These are phyloP conservation scores for Boletus rex-veris DNA, from an alignment of 768 basidiomycete genomes.

Conservation along the genomic window DNA sequence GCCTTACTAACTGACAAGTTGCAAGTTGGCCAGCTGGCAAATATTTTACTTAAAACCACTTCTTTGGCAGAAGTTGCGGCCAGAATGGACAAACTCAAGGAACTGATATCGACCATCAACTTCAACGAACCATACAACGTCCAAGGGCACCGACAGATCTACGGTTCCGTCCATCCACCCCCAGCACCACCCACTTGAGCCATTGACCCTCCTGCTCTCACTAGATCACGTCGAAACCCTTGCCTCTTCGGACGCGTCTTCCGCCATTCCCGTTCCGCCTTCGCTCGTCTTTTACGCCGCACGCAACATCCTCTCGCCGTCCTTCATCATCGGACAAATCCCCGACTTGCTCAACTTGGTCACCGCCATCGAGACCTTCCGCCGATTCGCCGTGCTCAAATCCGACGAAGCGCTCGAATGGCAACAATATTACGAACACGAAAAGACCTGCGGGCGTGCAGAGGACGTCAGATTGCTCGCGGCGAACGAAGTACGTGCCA, in stretches of 20 bases:
- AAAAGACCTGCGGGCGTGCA: neutral
- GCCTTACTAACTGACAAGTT: too few species aligned
- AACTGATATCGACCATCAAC: slow-evolving; percentile 14
- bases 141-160: slow-evolving; percentile 13
- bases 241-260: neutral
- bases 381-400: slow-evolving; percentile 15
- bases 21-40: too few species aligned
- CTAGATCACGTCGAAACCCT: slow-evolving; percentile 10
- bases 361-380: slow-evolving; percentile 20
- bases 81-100: slow-evolving; percentile 4
- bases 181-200: neutral
- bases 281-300: slow-evolving; percentile 24
- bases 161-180: slow-evolving; percentile 9
- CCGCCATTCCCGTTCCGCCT: slow-evolving; percentile 7
- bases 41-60: too few species aligned
- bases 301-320: slow-evolving; percentile 28
- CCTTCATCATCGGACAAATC: slow-evolving; percentile 30
- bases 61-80: too few species aligned
- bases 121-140: slow-evolving; percentile 14
- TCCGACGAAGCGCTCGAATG: slow-evolving; percentile 22
- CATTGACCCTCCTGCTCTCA: neutral
- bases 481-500: slow-evolving; percentile 10
- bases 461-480: slow-evolving; percentile 19
- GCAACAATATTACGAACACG: slow-evolving; percentile 23
- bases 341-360: slow-evolving; percentile 29